Evolutionary conservation across 805 yeast genomes (phyloP).

Genomic region (Metschnikowia gruessii): DNA sequence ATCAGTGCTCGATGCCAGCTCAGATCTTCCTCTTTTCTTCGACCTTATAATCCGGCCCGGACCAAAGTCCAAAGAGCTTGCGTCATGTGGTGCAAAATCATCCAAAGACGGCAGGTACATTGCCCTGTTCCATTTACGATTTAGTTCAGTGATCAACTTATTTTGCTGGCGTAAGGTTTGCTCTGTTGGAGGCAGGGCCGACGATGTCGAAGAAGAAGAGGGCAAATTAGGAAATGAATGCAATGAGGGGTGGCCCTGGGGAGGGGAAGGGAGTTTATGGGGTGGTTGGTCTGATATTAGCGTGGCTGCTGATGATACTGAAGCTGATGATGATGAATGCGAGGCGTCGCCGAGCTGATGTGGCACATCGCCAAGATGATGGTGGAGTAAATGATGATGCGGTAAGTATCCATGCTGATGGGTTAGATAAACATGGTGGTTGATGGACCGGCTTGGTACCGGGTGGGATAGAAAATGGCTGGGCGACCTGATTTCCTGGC

Average conservation of each 20-base stretch:
- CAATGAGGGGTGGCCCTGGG: conserved; percentile 5
- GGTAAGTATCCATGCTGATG: neutral
- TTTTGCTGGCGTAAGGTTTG: conserved; percentile 30
- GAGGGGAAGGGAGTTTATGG: conserved; percentile 3
- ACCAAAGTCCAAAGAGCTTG: conserved; percentile 1
- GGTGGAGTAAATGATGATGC: too few species aligned
- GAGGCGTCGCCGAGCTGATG: neutral
- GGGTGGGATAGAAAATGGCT: conserved; percentile 1
- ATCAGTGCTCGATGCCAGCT: conserved; percentile 21
- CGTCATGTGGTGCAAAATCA: conserved; percentile 5
- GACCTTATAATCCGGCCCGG: conserved; percentile 6
- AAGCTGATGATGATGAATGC: neutral
- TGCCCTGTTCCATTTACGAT: conserved; percentile 41
- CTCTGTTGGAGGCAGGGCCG: conserved; percentile 8
- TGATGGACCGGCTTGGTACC: neutral
- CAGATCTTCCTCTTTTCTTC: conserved; percentile 19
- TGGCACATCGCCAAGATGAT: neutral
- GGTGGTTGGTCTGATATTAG: neutral
- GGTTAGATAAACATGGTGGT: neutral
- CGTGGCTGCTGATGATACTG: neutral
- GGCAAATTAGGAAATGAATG: neutral
- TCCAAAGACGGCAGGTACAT: conserved; percentile 13
- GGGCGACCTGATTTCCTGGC: conserved; percentile 1
- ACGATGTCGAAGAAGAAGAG: neutral
- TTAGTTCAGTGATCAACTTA: conserved; percentile 33